Evolutionary conservation across 2,329 filamentous ascomycete genomes (phyloP), one percentile per base, ranked within the genome.

Genomic region (Ophiostoma tasmaniense): DNA sequence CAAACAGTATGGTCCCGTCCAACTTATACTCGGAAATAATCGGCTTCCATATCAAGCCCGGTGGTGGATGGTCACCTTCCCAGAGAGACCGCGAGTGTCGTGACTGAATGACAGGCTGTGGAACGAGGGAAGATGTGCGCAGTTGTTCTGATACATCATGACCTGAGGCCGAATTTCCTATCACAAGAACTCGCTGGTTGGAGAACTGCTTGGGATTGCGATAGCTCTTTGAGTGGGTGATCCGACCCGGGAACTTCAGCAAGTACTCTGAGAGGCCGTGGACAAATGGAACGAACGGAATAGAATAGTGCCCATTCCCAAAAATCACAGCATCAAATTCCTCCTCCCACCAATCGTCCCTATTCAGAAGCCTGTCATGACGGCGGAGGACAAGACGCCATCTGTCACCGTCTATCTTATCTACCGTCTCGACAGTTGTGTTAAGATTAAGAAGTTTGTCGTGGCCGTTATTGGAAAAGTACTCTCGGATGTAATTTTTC

Each of bases 81-180:
- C 84, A 86, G 5, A 79, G 77, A 0, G 80, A 81, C 3, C 74
- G 75, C 1, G 82, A 82, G 76, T 78, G 85, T 73, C 80, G 90
- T 79, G 81, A 91, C 72, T 88, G 77, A n/a, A 95, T 79, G 42
- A 88, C 81, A 2, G 81, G 76, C 64, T 83, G 84, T 2, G 8
- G 17, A 2, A 70, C 61, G 0, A 75, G 70, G 0, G 80, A 81
- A 0, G 75, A 73, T 13, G 75, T 73, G 72, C 97, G 89, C 0
- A 84, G 72, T 76, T 97, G 93, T 1, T 83, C 80, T 17, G 89
- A 89, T 73, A 97, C 91, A 75, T 97, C 94, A 22, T 92, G 80
- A 0, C 92, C 94, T 0, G 92, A 96, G 0, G 93, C 90, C 0
- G 90, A 90, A 74, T 92, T 95, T 4, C 94, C 94, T 0, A 97